Percentiles rank a stretch among this genome's conserved stretches.
phyloP scores from a whole-genome alignment of 441 rosid species.

The Erodium trifolium region DNA sequence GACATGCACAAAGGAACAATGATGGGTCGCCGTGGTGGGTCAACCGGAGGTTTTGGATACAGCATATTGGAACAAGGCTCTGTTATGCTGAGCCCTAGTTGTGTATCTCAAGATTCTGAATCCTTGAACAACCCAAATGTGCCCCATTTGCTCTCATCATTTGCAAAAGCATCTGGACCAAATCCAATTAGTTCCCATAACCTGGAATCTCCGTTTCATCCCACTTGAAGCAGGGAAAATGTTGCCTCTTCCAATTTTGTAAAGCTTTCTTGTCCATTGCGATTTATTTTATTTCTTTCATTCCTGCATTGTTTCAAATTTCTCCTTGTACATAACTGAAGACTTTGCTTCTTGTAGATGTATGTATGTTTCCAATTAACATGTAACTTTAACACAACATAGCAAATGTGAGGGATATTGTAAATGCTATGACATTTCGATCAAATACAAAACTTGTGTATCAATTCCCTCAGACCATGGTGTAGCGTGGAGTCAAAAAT shows the following conservation, averaged over 20 bases:
- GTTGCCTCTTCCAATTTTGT: constrained; percentile 21
- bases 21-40: constrained; percentile 12
- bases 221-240: neutral
- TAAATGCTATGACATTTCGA: neutral
- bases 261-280: constrained; percentile 11
- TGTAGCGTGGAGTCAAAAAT: too few species aligned
- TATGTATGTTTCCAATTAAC: neutral
- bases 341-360: neutral
- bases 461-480: too few species aligned
- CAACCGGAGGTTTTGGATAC: constrained; percentile 14
- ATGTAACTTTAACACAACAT: neutral
- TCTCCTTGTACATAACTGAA: neutral
- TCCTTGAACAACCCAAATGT: constrained; percentile 11
- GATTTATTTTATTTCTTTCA: neutral
- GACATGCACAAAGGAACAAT: constrained; percentile 15
- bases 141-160: constrained; percentile 13
- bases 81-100: constrained; percentile 12
- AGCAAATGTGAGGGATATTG: neutral
- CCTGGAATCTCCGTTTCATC: constrained; percentile 14
- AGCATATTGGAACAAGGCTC: constrained; percentile 17
- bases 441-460: too few species aligned
- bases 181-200: constrained; percentile 11
- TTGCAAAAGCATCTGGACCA: constrained; percentile 13
- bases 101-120: constrained; percentile 12
- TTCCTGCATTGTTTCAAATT: neutral